A percentile compares a stretch with the other conserved stretches of the same genome.
phyloP scores from a whole-genome alignment of 192 early-diverging fungal genomes.

The Glomus cerebriforme region DNA sequence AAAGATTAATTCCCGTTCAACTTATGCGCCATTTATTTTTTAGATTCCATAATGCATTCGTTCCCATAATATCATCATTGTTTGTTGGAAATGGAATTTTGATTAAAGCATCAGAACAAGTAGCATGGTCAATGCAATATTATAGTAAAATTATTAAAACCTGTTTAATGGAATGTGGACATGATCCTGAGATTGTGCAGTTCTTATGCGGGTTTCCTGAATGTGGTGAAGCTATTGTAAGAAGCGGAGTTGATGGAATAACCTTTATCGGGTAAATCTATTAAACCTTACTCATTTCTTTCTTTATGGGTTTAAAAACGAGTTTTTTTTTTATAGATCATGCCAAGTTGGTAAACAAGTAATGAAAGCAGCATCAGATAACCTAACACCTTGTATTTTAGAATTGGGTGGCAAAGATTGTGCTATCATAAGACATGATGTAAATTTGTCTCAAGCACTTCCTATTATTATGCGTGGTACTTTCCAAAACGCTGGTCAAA shows the following conservation, averaged over 20 bases:
- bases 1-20: neutral
- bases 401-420: constrained; percentile 92
- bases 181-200: constrained; percentile 75
- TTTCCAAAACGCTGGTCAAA: constrained; percentile 88
- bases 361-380: constrained; percentile 67
- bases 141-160: constrained; percentile 65
- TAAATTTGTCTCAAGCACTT: constrained; percentile 65
- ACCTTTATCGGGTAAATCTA: constrained; percentile 74
- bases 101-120: constrained; percentile 84
- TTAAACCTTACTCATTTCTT: neutral
- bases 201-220: constrained; percentile 82
- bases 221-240: constrained; percentile 74
- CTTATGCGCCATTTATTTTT: neutral
- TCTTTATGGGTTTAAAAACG: too few relatives aligned
- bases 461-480: constrained; percentile 81
- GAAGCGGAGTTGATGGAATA: constrained; percentile 67
- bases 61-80: constrained; percentile 78
- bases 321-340: constrained; percentile 39
- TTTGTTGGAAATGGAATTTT: constrained; percentile 86
- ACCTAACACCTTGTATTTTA: constrained; percentile 81
- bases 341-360: constrained; percentile 79
- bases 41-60: constrained; percentile 72
- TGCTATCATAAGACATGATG: constrained; percentile 77
- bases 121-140: constrained; percentile 77
- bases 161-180: constrained; percentile 71